phyloP scores from a whole-genome alignment of 169 alveolate genomes.

The Sarcocystis neurona region DNA sequence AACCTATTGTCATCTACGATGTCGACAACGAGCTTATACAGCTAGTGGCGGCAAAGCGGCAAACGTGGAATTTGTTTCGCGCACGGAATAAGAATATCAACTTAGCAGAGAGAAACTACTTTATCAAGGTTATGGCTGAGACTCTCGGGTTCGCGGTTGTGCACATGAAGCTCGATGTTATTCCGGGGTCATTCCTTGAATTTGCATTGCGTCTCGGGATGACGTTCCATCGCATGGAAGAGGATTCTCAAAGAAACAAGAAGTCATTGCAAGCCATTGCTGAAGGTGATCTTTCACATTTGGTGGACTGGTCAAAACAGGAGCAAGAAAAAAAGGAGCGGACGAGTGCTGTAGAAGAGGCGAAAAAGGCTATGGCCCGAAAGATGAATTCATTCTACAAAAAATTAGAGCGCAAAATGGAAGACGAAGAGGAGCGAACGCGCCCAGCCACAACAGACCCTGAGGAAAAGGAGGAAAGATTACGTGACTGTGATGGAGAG shows the following conservation, averaged over 20 bases:
- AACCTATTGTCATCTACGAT: constrained; percentile 72
- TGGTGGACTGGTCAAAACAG: constrained; percentile 46
- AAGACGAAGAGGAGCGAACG: background rate
- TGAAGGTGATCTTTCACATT: constrained; percentile 55
- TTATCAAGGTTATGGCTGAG: constrained; percentile 74
- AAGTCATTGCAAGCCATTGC: constrained; percentile 60
- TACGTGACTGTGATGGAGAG: constrained; percentile 40
- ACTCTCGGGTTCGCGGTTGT: constrained; percentile 74
- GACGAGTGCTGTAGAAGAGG: background rate
- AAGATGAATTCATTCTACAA: background rate
- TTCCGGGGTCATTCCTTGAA: constrained; percentile 71
- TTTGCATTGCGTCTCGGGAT: constrained; percentile 54
- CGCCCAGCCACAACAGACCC: background rate
- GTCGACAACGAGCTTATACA: constrained; percentile 63
- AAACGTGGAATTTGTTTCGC: constrained; percentile 5
- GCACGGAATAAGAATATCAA: constrained; percentile 44
- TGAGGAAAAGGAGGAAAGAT: background rate
- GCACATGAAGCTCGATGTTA: constrained; percentile 76
- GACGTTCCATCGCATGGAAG: constrained; percentile 55
- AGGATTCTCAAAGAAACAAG: constrained; percentile 40
- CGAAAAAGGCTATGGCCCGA: background rate
- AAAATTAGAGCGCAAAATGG: background rate
- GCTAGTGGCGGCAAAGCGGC: constrained; percentile 67
- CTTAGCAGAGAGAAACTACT: constrained; percentile 72
- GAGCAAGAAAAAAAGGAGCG: constrained; percentile 23